phyloP scores from a whole-genome alignment of 139 green algal genomes.

The Chlamydomonas eustigma region DNA sequence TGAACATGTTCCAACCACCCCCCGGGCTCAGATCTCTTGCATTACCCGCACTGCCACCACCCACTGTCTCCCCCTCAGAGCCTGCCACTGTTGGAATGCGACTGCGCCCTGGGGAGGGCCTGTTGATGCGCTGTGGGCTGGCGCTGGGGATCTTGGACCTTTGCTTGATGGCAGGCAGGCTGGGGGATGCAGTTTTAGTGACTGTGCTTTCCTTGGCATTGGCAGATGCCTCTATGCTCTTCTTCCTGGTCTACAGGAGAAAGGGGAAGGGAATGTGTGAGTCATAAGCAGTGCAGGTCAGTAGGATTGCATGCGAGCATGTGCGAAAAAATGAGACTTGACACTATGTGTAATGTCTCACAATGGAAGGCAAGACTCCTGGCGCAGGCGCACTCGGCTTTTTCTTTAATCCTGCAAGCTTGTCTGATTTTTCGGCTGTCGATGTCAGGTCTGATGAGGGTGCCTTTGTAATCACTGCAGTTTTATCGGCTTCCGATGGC shows the following conservation, averaged over 20 bases:
- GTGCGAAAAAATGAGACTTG: no score
- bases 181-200: neutral
- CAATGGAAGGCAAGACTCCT: neutral
- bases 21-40: neutral
- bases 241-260: no score
- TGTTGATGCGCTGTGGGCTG: neutral
- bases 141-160: conserved; percentile 5
- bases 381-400: neutral
- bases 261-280: no score
- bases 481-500: no score
- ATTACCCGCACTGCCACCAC: neutral
- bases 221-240: no score
- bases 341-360: no score
- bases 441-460: neutral
- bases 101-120: neutral
- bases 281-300: no score
- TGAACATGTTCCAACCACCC: neutral
- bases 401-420: neutral
- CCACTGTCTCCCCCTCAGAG: neutral
- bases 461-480: neutral
- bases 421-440: neutral
- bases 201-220: neutral
- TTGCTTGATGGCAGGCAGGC: neutral
- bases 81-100: neutral
- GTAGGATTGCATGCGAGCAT: no score